Conservation (phyloP, 1,139 yeast genomes). For the Yamadazyma friedrichii region DNA sequence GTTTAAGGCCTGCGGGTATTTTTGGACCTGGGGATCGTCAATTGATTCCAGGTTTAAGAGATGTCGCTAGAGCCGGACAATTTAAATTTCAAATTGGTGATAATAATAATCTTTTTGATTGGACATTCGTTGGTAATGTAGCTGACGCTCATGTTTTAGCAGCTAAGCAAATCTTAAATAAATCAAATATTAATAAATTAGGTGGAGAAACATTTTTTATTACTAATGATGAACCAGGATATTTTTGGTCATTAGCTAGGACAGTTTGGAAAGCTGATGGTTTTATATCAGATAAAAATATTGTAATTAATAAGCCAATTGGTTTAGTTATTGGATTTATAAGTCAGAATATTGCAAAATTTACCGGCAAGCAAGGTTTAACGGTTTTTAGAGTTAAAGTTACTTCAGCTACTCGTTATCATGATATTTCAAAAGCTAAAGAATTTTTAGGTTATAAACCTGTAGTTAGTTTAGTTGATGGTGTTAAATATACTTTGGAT, state of each 20-base stretch:
- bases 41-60: conserved; percentile 86
- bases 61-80: conserved; percentile 81
- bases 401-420: conserved; percentile 94
- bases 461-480: conserved; percentile 75
- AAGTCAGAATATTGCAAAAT: conserved; percentile 67
- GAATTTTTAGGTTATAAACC: conserved; percentile 76
- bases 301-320: conserved; percentile 67
- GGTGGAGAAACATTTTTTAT: conserved; percentile 88
- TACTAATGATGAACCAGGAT: conserved; percentile 92
- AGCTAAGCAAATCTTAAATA: conserved; percentile 65
- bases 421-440: conserved; percentile 87
- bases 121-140: conserved; percentile 99
- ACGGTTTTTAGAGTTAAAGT: conserved; percentile 94
- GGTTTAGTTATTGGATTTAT: conserved; percentile 81
- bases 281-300: conserved; percentile 64
- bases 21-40: conserved; percentile 99
- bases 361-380: conserved; percentile 82
- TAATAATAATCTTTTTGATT: conserved; percentile 89
- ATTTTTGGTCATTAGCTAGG: conserved; percentile 96
- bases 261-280: conserved; percentile 98
- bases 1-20: conserved; percentile 95
- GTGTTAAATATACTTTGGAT: conserved; percentile 74
- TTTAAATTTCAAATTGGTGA: conserved; percentile 92
- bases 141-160: conserved; percentile 97
- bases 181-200: conserved; percentile 39